Evolutionary conservation across 2,329 filamentous ascomycete genomes (phyloP).

Genomic region (Colletotrichum australisinense): DNA sequence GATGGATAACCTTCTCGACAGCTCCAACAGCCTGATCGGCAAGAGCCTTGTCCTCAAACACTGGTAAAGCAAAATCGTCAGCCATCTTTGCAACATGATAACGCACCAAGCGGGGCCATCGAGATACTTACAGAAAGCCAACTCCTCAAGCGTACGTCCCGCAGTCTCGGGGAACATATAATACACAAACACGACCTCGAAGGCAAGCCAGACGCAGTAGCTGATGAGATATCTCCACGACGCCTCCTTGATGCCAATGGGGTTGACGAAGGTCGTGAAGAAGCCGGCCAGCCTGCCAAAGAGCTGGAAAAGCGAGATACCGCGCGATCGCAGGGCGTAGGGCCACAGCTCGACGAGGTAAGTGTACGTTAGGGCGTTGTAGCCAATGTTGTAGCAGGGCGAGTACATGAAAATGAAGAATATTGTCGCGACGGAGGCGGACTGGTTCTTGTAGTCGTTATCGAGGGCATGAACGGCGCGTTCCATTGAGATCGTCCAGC

Average conservation of each 20-base stretch:
- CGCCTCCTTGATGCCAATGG: conserved; percentile 33
- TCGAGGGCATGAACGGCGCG: conserved; percentile 47
- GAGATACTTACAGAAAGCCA: conserved; percentile 37
- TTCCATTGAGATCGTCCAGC: conserved; percentile 61
- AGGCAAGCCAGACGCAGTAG: conserved; percentile 41
- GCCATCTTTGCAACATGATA: background rate
- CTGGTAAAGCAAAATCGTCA: conserved; percentile 22
- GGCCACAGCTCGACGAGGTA: conserved; percentile 71
- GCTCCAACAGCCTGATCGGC: conserved; percentile 42
- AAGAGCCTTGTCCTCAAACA: conserved; percentile 46
- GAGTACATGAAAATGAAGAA: conserved; percentile 68
- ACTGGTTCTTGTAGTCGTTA: conserved; percentile 41
- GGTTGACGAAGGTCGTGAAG: conserved; percentile 39
- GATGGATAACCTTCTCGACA: conserved; percentile 44
- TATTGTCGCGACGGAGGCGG: conserved; percentile 54
- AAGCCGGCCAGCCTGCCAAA: conserved; percentile 34
- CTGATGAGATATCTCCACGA: conserved; percentile 37
- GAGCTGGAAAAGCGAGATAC: conserved; percentile 57
- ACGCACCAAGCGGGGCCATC: no score
- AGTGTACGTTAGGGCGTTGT: conserved; percentile 71
- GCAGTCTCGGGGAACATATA: conserved; percentile 85
- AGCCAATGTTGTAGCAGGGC: conserved; percentile 69
- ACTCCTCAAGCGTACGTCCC: conserved; percentile 78
- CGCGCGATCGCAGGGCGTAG: conserved; percentile 64
- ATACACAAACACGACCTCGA: conserved; percentile 66